phyloP scores from a whole-genome alignment of 2,329 filamentous ascomycete species.

The Kalaharituber pfeilii region DNA sequence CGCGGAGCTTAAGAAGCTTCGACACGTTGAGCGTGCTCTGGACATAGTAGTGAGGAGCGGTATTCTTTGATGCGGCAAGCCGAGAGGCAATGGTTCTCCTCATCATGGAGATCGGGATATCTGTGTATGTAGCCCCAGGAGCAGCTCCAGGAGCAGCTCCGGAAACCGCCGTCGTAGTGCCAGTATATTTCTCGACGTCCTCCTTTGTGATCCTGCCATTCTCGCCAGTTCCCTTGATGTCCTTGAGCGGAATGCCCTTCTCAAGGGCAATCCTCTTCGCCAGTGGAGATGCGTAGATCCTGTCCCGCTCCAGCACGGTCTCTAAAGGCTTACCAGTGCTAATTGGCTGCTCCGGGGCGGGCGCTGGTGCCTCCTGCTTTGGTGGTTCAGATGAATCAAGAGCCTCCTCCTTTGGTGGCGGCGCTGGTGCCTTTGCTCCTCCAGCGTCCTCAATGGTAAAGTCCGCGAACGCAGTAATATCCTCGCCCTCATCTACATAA shows the following conservation, averaged over 20 bases:
- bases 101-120: conserved; percentile 76
- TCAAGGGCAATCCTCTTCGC: conserved; percentile 72
- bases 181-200: conserved; percentile 73
- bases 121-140: conserved; percentile 55
- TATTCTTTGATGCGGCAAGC: conserved; percentile 70
- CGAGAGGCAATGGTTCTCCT: conserved; percentile 93
- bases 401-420: conserved; percentile 48
- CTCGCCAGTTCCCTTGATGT: conserved; percentile 72
- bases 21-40: conserved; percentile 75
- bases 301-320: conserved; percentile 62
- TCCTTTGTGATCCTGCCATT: conserved; percentile 77
- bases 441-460: conserved; percentile 84
- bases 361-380: conserved; percentile 37
- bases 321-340: conserved; percentile 49
- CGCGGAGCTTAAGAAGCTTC: conserved; percentile 91
- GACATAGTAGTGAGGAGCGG: conserved; percentile 98
- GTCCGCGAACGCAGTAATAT: conserved; percentile 71
- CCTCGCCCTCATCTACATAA: conserved; percentile 77
- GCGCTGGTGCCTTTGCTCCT: conserved; percentile 51
- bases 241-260: conserved; percentile 58
- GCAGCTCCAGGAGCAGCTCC: conserved; percentile 32
- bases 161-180: conserved; percentile 28
- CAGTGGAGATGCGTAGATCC: conserved; percentile 46
- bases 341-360: conserved; percentile 32
- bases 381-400: conserved; percentile 42